Evolutionary conservation across 257 asterid species (phyloP), one percentile per base, ranked within the genome.

Genomic region (Solanum sejunctum): DNA sequence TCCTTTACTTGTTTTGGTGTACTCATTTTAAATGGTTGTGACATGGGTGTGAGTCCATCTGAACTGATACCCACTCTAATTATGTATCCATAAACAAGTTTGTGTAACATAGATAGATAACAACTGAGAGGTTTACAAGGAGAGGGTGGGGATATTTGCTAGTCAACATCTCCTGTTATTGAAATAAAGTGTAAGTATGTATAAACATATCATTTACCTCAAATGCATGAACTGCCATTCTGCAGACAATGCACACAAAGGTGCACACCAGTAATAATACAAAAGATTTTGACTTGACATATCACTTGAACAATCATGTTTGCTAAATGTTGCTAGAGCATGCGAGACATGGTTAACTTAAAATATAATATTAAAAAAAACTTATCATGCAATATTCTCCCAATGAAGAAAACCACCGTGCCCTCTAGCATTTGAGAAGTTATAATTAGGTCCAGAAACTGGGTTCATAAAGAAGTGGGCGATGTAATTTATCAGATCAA

Each of bases 331-430:
- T 72, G 39, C 80, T 45, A 72, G 55, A 72, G 36, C 18, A 47
- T 6, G 45, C 0, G 32, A 72, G 39, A 43, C 80, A 72, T 45
- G 80, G 39, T 21, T 73, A 73, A 57, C 36, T 73, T 41, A 45
- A 13, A 36, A 36, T 67, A 32, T 55, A 85, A n/a, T 9, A n/a
- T 56, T 45, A 52, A 57, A 57, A 23, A 13, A 57, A 71, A 87
- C 89, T 87, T 88, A 93, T 95, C 94, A 92, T n/a, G 85, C 93
- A 79, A 90, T 85, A 85, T 93, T 87, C 39, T 90, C 91, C 98
- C 98, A 95, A 57, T 91, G 98, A 83, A 94, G 93, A 87, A 92
- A 94, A 86, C 97, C 97, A 7, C 98, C 98, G 12, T 94, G 98
- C 58, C 98, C 98, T 92, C 98, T 91, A 80, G 98, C 92, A 88